phyloP scores from a whole-genome alignment of 345 rosid species.

The Corchorus olitorius region DNA sequence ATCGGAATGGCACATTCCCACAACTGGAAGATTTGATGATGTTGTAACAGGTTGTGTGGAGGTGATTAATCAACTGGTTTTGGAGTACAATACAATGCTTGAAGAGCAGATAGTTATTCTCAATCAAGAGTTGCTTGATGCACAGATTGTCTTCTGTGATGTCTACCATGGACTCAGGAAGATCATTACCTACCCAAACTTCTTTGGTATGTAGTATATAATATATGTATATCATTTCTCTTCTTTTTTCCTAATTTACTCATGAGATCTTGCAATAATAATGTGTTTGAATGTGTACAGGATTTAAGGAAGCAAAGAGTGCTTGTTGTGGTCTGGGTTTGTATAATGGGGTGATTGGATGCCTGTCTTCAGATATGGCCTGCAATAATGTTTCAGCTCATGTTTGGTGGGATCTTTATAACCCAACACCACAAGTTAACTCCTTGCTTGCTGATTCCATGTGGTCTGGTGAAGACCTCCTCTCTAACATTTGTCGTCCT shows the following conservation, averaged over 20 bases:
- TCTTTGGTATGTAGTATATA: slow-evolving; percentile 34
- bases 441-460: slow-evolving; percentile 54
- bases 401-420: slow-evolving; percentile 80
- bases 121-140: slow-evolving; percentile 41
- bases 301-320: slow-evolving; percentile 41
- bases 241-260: background rate
- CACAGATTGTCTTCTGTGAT: slow-evolving; percentile 53
- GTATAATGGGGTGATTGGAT: slow-evolving; percentile 49
- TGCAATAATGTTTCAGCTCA: slow-evolving; percentile 44
- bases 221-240: slow-evolving; percentile 1
- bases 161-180: slow-evolving; percentile 52
- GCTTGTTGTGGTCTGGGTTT: slow-evolving; percentile 65
- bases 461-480: slow-evolving; percentile 46
- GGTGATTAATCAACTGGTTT: slow-evolving; percentile 50
- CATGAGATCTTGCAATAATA: background rate
- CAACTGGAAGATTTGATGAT: background rate
- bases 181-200: slow-evolving; percentile 41
- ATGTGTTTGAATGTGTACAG: slow-evolving; percentile 26
- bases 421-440: slow-evolving; percentile 54
- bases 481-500: slow-evolving; percentile 52
- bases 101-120: slow-evolving; percentile 40
- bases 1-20: slow-evolving; percentile 43
- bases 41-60: slow-evolving; percentile 39
- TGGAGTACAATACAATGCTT: slow-evolving; percentile 51
- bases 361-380: slow-evolving; percentile 54